A percentile compares a stretch with the other conserved stretches of the same genome.
phyloP scores from a whole-genome alignment of 2,329 filamentous ascomycete species.

The Fusarium pseudograminearum region DNA sequence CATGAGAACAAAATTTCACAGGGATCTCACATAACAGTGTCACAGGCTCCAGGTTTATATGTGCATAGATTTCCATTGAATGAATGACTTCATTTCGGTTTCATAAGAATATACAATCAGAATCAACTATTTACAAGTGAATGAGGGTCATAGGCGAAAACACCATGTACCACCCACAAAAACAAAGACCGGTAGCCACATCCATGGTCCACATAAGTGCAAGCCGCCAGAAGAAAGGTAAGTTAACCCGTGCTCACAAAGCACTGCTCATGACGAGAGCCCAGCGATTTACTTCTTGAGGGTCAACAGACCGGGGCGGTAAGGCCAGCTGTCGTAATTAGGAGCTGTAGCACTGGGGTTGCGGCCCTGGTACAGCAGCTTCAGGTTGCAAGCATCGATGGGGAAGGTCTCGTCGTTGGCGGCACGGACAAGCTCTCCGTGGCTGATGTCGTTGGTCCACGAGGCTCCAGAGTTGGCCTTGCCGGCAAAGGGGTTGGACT shows the following conservation, averaged over 20 bases:
- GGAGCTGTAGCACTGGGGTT: conserved; percentile 50
- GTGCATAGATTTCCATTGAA: conserved; percentile 16
- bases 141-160: conserved; percentile 13
- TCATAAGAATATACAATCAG: conserved; percentile 19
- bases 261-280: background rate
- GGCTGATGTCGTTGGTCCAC: conserved; percentile 76
- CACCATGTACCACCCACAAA: conserved; percentile 3
- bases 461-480: conserved; percentile 71
- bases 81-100: conserved; percentile 8
- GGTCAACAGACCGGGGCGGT: conserved; percentile 26
- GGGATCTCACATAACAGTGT: background rate
- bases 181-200: conserved; percentile 9
- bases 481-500: conserved; percentile 73
- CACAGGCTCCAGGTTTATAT: background rate
- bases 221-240: background rate
- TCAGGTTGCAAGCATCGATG: conserved; percentile 72
- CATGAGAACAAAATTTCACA: background rate
- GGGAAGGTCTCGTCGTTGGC: conserved; percentile 72
- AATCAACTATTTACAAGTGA: conserved; percentile 25
- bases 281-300: conserved; percentile 6
- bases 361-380: conserved; percentile 72
- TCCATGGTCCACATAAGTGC: background rate
- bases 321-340: conserved; percentile 56
- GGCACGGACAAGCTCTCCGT: conserved; percentile 70
- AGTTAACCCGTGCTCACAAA: background rate